Percentiles rank a stretch among this genome's conserved stretches.
Evolutionary conservation across 768 basidiomycete genomes (phyloP).

Genomic region (Kwoniella sp.): DNA sequence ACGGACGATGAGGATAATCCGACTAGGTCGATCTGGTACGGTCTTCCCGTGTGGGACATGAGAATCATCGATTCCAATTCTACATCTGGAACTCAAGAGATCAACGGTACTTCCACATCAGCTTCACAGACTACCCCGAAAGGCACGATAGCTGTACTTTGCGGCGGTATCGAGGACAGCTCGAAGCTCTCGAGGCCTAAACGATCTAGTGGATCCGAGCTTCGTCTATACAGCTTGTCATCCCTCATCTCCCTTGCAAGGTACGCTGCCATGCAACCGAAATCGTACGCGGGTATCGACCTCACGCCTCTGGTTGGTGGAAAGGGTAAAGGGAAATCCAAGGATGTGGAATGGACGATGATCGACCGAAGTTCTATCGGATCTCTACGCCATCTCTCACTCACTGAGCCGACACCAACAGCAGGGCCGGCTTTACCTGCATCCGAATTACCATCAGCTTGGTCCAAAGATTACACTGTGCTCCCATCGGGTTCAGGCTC

Average conservation of each 20-base stretch:
- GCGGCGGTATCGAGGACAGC: slow-evolving; percentile 27
- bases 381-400: not conserved
- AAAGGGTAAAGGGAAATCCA: slow-evolving; percentile 5
- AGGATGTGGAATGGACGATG: slow-evolving; percentile 13
- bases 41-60: slow-evolving; percentile 35
- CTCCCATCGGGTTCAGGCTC: slow-evolving; percentile 1
- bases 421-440: too few species aligned
- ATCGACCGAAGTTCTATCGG: slow-evolving; percentile 5
- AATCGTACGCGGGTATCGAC: slow-evolving; percentile 8
- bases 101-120: not conserved
- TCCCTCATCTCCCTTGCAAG: slow-evolving; percentile 25
- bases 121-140: not conserved
- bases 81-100: slow-evolving; percentile 7
- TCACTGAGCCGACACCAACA: not conserved
- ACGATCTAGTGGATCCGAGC: slow-evolving; percentile 18
- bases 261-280: slow-evolving; percentile 19
- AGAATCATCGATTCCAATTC: slow-evolving; percentile 9
- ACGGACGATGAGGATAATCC: slow-evolving; percentile 7
- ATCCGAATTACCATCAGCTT: slow-evolving; percentile 4
- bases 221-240: slow-evolving; percentile 24
- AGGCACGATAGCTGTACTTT: slow-evolving; percentile 22
- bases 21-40: slow-evolving; percentile 26
- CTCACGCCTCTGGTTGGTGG: not conserved
- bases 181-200: slow-evolving; percentile 18
- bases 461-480: slow-evolving; percentile 7